A percentile compares a stretch with the other conserved stretches of the same genome.
These are phyloP conservation scores for Salix dunnii DNA, from an alignment of 345 rosid species.

Conservation along the genomic window DNA sequence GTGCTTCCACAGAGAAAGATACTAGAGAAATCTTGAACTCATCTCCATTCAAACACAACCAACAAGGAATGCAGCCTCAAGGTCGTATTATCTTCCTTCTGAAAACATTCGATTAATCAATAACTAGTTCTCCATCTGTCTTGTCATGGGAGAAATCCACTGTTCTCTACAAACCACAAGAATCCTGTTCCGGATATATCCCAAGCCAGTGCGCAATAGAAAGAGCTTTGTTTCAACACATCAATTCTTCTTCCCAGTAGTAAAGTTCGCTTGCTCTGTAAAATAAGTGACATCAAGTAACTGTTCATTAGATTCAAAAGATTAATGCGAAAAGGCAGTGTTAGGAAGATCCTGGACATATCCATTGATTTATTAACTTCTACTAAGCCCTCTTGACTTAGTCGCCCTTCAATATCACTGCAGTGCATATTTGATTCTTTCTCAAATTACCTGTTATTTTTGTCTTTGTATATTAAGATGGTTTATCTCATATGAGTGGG, in stretches of 20 bases:
- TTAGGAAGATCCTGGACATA: neutral
- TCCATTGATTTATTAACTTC: neutral
- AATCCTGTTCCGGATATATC: neutral
- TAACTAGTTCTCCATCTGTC: neutral
- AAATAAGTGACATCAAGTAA: neutral
- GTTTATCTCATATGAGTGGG: constrained; percentile 4
- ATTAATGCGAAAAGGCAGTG: neutral
- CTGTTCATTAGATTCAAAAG: neutral
- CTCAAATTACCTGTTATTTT: neutral
- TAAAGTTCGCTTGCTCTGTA: neutral
- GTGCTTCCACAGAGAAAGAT: neutral
- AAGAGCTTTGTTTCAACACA: neutral
- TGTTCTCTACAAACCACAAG: neutral
- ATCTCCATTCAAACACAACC: neutral
- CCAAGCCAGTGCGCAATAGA: neutral
- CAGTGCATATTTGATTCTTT: neutral
- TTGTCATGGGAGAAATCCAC: neutral
- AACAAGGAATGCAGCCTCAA: neutral
- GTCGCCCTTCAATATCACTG: neutral
- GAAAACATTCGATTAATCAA: neutral
- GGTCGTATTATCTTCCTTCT: neutral
- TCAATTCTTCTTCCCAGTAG: neutral
- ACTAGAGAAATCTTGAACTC: neutral
- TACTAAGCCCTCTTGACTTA: neutral
- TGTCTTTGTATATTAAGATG: constrained; percentile 5